Evolutionary conservation across 2,329 filamentous ascomycete genomes (phyloP).

Genomic region (Talaromyces sp.): DNA sequence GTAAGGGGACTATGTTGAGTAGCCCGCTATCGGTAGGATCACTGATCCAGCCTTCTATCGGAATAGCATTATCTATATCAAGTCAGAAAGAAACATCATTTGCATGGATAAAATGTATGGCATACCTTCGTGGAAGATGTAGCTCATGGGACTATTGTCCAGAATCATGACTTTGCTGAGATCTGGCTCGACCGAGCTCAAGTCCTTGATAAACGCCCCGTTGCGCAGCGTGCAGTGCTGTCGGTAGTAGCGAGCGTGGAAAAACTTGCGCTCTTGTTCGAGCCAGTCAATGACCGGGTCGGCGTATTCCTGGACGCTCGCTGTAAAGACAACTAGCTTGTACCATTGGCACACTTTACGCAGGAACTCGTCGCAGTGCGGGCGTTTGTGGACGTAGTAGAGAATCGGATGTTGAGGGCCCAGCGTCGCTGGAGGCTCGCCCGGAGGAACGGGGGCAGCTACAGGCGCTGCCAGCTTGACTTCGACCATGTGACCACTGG

Average conservation of each 20-base stretch:
- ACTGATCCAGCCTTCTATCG: slow-evolving; percentile 98
- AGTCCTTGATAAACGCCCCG: slow-evolving; percentile 95
- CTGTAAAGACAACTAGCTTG: slow-evolving; percentile 93
- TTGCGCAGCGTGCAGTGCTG: slow-evolving; percentile 96
- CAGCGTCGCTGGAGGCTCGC: slow-evolving; percentile 58
- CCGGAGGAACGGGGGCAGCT: slow-evolving; percentile 30
- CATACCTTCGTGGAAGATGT: slow-evolving; percentile 96
- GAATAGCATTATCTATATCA: slow-evolving; percentile 85
- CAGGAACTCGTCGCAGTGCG: slow-evolving; percentile 93
- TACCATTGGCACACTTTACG: slow-evolving; percentile 97
- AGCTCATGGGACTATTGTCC: slow-evolving; percentile 96
- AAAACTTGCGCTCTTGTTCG: slow-evolving; percentile 94
- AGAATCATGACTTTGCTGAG: slow-evolving; percentile 98
- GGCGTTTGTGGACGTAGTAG: slow-evolving; percentile 98
- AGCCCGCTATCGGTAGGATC: slow-evolving; percentile 96
- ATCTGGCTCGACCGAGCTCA: slow-evolving; percentile 93
- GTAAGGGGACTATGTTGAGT: slow-evolving; percentile 81
- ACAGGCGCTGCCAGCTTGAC: slow-evolving; percentile 62
- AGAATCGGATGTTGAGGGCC: slow-evolving; percentile 92
- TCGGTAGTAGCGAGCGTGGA: slow-evolving; percentile 86
- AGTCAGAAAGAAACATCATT: slow-evolving; percentile 1
- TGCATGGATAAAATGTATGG: not conserved
- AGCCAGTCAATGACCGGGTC: slow-evolving; percentile 99
- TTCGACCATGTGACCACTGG: slow-evolving; percentile 97
- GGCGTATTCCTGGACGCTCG: slow-evolving; percentile 96